phyloP scores from a whole-genome alignment of 2,329 filamentous ascomycete species.

The Purpureocillium takamizusanense region DNA sequence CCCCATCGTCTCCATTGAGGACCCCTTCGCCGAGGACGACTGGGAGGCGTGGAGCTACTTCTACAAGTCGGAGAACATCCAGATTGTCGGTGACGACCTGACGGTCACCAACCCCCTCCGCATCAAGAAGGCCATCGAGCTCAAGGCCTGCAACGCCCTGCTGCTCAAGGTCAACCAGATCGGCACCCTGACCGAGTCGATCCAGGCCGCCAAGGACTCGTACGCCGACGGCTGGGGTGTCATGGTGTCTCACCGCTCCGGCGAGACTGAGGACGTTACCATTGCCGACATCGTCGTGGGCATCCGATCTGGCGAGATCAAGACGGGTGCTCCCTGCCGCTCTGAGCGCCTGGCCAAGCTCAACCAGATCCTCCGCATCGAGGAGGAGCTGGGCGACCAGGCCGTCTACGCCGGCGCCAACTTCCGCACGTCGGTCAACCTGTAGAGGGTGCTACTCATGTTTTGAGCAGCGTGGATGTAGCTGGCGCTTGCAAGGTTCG shows the following conservation, averaged over 20 bases:
- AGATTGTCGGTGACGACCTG: conserved; percentile 97
- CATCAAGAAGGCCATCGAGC: conserved; percentile 99
- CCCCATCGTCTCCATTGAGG: conserved; percentile 97
- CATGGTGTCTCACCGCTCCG: conserved; percentile 98
- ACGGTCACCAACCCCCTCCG: conserved; percentile 98
- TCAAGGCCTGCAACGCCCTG: conserved; percentile 97
- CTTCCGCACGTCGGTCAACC: conserved; percentile 84
- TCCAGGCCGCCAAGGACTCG: conserved; percentile 98
- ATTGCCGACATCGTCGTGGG: conserved; percentile 97
- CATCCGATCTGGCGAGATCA: conserved; percentile 95
- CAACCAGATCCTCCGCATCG: conserved; percentile 99
- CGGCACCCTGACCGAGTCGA: conserved; percentile 95
- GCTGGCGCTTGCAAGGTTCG: no score
- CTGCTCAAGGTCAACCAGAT: conserved; percentile 99
- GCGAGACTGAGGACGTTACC: conserved; percentile 99
- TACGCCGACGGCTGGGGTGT: conserved; percentile 95
- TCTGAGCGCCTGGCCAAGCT: conserved; percentile 99
- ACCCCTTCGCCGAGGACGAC: conserved; percentile 98
- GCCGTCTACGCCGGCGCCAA: conserved; percentile 86
- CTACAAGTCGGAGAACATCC: conserved; percentile 97
- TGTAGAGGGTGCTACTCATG: conserved; percentile 45
- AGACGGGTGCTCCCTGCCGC: conserved; percentile 91
- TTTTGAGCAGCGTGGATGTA: no score
- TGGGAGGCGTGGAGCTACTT: conserved; percentile 99
- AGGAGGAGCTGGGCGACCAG: conserved; percentile 93